Evolutionary conservation across 345 rosid species (phyloP).

Genomic region (Mangifera indica): DNA sequence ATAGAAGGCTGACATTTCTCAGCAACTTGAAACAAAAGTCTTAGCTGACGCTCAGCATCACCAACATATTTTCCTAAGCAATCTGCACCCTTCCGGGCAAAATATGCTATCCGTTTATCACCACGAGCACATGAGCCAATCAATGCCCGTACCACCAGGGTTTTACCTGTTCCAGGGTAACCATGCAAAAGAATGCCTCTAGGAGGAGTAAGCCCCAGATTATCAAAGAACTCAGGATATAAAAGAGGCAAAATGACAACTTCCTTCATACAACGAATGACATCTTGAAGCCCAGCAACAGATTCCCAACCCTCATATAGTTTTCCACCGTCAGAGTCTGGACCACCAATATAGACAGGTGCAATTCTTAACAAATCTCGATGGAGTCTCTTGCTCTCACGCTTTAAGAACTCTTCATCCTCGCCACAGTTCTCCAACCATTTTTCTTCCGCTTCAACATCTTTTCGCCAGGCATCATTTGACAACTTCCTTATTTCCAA

Average conservation of each 20-base stretch:
- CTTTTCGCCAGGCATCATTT: constrained; percentile 89
- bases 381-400: constrained; percentile 92
- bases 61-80: constrained; percentile 99
- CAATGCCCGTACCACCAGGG: constrained; percentile 89
- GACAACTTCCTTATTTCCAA: constrained; percentile 68
- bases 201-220: constrained; percentile 90
- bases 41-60: constrained; percentile 97
- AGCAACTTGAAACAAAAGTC: constrained; percentile 98
- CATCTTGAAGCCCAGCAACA: constrained; percentile 96
- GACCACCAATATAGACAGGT: constrained; percentile 92
- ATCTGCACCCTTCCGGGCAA: constrained; percentile 98
- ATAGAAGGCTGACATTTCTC: constrained; percentile 95
- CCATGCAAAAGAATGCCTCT: constrained; percentile 98
- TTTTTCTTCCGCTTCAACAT: constrained; percentile 94
- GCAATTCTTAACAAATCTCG: constrained; percentile 92
- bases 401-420: constrained; percentile 97
- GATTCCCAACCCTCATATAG: constrained; percentile 91
- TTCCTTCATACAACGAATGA: constrained; percentile 92
- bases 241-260: constrained; percentile 90
- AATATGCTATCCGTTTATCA: constrained; percentile 86
- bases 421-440: constrained; percentile 99
- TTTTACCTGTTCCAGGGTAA: constrained; percentile 98
- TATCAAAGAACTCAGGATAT: constrained; percentile 91
- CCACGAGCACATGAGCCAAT: constrained; percentile 97
- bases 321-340: constrained; percentile 53